phyloP scores from a whole-genome alignment of 345 rosid species.

The Linum trigynum region DNA sequence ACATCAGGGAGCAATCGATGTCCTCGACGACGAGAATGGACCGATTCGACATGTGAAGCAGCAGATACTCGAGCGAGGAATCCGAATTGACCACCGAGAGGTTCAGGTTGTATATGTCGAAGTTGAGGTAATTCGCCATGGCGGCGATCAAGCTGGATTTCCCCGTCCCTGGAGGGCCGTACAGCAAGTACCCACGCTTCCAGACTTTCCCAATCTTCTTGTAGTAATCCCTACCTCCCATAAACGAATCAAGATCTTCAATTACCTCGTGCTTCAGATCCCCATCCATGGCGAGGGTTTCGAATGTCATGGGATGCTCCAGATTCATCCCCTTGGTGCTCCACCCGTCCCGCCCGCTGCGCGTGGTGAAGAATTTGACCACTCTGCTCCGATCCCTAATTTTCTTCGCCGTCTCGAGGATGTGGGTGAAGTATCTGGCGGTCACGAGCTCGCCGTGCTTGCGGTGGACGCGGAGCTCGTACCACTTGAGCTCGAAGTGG shows the following conservation, averaged over 20 bases:
- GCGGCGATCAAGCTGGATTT: constrained; percentile 42
- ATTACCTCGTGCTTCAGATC: constrained; percentile 18
- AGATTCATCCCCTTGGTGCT: constrained; percentile 15
- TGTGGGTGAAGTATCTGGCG: constrained; percentile 24
- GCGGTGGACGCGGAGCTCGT: constrained; percentile 29
- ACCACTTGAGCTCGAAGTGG: constrained; percentile 22
- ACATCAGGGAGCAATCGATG: constrained; percentile 33
- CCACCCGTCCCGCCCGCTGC: constrained; percentile 25
- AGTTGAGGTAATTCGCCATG: constrained; percentile 32
- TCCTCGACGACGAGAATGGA: constrained; percentile 43
- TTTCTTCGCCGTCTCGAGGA: constrained; percentile 25
- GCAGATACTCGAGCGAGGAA: constrained; percentile 21
- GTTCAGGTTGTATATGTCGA: constrained; percentile 31
- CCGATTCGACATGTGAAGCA: constrained; percentile 32
- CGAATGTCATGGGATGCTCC: constrained; percentile 37
- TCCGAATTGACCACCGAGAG: constrained; percentile 23
- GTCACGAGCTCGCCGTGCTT: constrained; percentile 19
- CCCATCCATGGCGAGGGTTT: constrained; percentile 34
- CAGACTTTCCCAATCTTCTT: constrained; percentile 26
- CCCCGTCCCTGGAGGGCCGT: constrained; percentile 38
- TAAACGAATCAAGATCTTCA: constrained; percentile 30
- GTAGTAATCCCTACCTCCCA: constrained; percentile 20
- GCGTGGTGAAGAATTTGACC: constrained; percentile 23
- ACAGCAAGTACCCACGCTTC: constrained; percentile 29
- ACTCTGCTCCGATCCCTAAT: constrained; percentile 21